Evolutionary conservation across 768 basidiomycete species (phyloP).

Genomic region (Naganishia randhawae): DNA sequence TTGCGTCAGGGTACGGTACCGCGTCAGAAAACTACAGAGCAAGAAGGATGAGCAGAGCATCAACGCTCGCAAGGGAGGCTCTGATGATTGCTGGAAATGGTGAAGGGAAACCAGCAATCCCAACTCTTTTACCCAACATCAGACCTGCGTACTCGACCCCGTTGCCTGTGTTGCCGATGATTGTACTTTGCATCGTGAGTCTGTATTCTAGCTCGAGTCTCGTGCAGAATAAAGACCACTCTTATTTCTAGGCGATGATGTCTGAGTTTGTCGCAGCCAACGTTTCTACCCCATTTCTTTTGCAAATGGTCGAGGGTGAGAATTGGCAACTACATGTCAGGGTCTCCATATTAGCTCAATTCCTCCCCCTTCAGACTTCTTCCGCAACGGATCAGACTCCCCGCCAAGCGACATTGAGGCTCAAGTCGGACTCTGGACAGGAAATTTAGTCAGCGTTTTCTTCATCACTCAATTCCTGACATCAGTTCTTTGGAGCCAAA

Average conservation of each 20-base stretch:
- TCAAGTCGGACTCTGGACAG: conserved; percentile 81
- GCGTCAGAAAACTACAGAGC: not conserved
- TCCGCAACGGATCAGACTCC: conserved; percentile 51
- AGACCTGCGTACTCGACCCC: conserved; percentile 60
- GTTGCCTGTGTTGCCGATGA: conserved; percentile 78
- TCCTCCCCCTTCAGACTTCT: conserved; percentile 39
- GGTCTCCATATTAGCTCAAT: not conserved
- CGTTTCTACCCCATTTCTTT: conserved; percentile 81
- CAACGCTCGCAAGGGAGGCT: not conserved
- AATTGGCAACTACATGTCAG: not conserved
- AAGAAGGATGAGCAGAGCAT: conserved; percentile 8
- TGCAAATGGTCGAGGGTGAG: conserved; percentile 87
- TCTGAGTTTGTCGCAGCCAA: conserved; percentile 93
- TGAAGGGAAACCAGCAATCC: conserved; percentile 34
- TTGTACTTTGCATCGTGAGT: conserved; percentile 83
- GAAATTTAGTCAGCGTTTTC: conserved; percentile 91
- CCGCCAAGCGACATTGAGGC: conserved; percentile 71
- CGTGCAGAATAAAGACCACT: not conserved
- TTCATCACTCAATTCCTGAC: conserved; percentile 96
- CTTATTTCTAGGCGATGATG: conserved; percentile 69
- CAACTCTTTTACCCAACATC: conserved; percentile 46
- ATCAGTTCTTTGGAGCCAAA: conserved; percentile 91
- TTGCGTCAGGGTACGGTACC: not conserved
- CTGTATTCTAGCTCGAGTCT: conserved; percentile 29
- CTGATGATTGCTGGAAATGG: not conserved